Conservation (phyloP, 2,329 filamentous ascomycete genomes). For the Claviceps sp. region DNA sequence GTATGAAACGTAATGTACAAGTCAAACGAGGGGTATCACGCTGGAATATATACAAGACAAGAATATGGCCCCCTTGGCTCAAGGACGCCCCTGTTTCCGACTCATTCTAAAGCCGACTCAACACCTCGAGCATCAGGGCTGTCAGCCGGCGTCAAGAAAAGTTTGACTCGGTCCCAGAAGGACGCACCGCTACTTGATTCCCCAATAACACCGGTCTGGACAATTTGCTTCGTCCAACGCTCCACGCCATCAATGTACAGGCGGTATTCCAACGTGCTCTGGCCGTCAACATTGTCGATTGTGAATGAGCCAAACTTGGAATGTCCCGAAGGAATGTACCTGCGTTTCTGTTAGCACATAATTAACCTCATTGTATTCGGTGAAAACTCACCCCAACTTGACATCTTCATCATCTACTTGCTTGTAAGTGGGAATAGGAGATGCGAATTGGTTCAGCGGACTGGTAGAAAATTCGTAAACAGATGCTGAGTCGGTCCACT, state of each 20-base stretch:
- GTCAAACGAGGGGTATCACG: constrained; percentile 3
- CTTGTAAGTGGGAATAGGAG: constrained; percentile 70
- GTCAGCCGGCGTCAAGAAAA: background rate
- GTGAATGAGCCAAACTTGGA: constrained; percentile 69
- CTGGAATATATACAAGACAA: constrained; percentile 1
- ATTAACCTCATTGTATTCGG: background rate
- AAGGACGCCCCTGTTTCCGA: background rate
- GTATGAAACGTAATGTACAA: background rate
- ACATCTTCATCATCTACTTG: constrained; percentile 76
- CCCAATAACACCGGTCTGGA: constrained; percentile 25
- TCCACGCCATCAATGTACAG: constrained; percentile 73
- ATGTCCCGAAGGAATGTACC: constrained; percentile 70
- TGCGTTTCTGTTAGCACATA: constrained; percentile 16
- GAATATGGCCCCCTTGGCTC: background rate
- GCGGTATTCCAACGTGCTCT: constrained; percentile 63
- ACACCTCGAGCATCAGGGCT: background rate
- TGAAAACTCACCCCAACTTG: constrained; percentile 56
- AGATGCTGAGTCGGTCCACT: constrained; percentile 48
- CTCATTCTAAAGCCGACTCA: background rate
- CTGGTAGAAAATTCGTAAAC: constrained; percentile 89
- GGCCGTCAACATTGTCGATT: constrained; percentile 53
- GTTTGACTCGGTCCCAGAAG: constrained; percentile 32
- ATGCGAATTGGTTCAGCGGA: constrained; percentile 86
- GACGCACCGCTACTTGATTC: constrained; percentile 21
- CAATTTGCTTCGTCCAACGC: constrained; percentile 54